Evolutionary conservation across 2,329 filamentous ascomycete species (phyloP), one percentile per base, ranked within the genome.

Genomic region (Aspergillus texensis): DNA sequence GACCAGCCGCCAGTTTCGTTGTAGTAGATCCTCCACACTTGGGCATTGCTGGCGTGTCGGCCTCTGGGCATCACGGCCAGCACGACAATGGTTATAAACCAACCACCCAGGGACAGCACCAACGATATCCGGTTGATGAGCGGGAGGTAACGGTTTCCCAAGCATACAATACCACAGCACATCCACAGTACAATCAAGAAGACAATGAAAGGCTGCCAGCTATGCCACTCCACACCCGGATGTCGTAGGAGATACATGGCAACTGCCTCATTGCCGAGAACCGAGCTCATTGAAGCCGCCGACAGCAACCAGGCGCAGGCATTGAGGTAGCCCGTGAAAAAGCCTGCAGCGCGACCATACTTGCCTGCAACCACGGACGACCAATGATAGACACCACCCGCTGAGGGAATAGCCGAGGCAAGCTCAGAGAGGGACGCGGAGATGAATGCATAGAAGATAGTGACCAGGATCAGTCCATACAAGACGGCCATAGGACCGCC

Each of bases 401-500:
- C 83, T 0, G 84, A 86, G 2, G 85, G 85, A 53, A 87, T 85
- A 0, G 85, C 82, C 30, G 83, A 85, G 2, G 84, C 83, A 0
- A 88, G 77, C 70, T 88, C 85, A 28, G 85, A 84, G 32, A 88
- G 78, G n/a, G 81, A 84, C 1, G 83, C 83, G 0, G 83, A 84
- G 28, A 88, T 80, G 34, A 82, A 74, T 68, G 82, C 83, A 73
- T 87, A 88, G 68, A 85, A 86, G 19, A 80, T 64, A 24, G 74
- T 77, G 43, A 77, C 77, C 2, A 75, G 66, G 41, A 80, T 71
- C 19, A 88, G 84, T 66, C 87, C 85, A 71, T 87, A 88, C 0
- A 88, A 69, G 0, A 88, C 84, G 0, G 85, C 85, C 8, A 86
- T 85, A 0, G 86, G 84, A 0, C 86, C 86, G 45, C 86, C 86